Evolutionary conservation across 2,329 filamentous ascomycete species (phyloP), one percentile per base, ranked within the genome.

Genomic region (Zymoseptoria passerinii): DNA sequence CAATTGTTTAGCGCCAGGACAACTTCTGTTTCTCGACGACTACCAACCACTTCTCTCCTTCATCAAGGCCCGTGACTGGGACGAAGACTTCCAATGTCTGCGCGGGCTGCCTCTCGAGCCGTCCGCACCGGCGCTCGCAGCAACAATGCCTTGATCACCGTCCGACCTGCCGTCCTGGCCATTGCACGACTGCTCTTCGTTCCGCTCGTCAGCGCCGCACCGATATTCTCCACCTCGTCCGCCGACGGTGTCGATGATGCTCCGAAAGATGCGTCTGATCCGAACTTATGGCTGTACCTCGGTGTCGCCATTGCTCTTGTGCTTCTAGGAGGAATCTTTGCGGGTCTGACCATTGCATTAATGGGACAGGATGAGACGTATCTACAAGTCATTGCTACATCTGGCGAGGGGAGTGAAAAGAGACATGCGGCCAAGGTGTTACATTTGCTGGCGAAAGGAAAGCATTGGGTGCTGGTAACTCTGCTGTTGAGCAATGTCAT

Each of bases 401-500:
- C 94, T 56, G 86, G 88, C 51, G 87, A 90, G 73, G 90, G 88
- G 57, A 80, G 85, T n/a, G 92, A 97, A 75, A 87, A 86, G 69
- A 90, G 85, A 70, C 90, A 96, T 71, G 94, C 94, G 0, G 83
- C 82, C 58, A 87, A 84, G 63, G 94, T 99, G 9, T 81, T 94
- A 66, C 81, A 84, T 50, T 78, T 99, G 28, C 77, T 99, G 57
- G 85, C 90, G 64, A 88, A 83, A 67, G 94, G 94, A 68, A 99
- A 99, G 74, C 94, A 99, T 75, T 99, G 94, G 94, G 92, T 99
- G 19, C 79, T 99, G 58, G 94, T 99, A 56, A 97, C 94, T 2
- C 78, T 99, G 27, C 82, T 99, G 7, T 79, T 99, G 57, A 91
- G 91, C 73, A 99, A 99, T 73, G 94, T 99, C 70, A 95, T 99